These are phyloP conservation scores for Lipomyces chichibuensis DNA, from an alignment of 805 yeast species.

Conservation along the genomic window DNA sequence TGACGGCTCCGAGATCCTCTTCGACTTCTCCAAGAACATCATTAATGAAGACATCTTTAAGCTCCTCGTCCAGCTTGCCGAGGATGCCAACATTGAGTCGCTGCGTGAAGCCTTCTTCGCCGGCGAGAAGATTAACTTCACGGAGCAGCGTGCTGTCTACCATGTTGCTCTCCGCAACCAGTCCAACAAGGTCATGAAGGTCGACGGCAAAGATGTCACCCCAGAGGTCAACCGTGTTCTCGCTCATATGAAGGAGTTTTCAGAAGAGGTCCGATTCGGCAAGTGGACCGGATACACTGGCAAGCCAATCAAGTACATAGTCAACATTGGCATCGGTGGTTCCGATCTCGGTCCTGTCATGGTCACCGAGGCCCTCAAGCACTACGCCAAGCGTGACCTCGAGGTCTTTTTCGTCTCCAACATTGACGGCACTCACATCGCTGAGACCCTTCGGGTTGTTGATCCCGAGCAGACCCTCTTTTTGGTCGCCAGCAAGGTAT, in stretches of 20 bases:
- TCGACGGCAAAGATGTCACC: constrained; percentile 86
- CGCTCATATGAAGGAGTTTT: constrained; percentile 95
- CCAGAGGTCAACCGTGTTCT: constrained; percentile 90
- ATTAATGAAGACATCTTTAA: constrained; percentile 79
- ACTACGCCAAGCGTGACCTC: constrained; percentile 66
- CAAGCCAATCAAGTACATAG: constrained; percentile 87
- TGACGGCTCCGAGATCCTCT: constrained; percentile 86
- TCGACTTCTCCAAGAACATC: constrained; percentile 94
- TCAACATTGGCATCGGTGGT: constrained; percentile 98
- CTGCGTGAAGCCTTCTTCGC: constrained; percentile 89
- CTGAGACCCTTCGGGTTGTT: constrained; percentile 78
- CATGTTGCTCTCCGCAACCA: constrained; percentile 97
- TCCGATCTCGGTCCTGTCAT: constrained; percentile 98
- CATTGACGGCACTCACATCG: constrained; percentile 97
- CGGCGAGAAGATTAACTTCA: constrained; percentile 92
- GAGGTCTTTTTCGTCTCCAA: constrained; percentile 92
- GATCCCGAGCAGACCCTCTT: constrained; percentile 91
- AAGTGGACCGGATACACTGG: constrained; percentile 97
- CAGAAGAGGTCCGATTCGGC: constrained; percentile 87
- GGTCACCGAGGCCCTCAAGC: constrained; percentile 98
- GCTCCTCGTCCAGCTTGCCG: constrained; percentile 74
- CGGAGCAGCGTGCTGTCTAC: constrained; percentile 96
- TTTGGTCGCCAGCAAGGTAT: constrained; percentile 37
- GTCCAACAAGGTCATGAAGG: constrained; percentile 77
- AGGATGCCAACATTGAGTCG: constrained; percentile 83